phyloP scores from a whole-genome alignment of 352 stramenopile genomes.

The Plasmopara halstedii region DNA sequence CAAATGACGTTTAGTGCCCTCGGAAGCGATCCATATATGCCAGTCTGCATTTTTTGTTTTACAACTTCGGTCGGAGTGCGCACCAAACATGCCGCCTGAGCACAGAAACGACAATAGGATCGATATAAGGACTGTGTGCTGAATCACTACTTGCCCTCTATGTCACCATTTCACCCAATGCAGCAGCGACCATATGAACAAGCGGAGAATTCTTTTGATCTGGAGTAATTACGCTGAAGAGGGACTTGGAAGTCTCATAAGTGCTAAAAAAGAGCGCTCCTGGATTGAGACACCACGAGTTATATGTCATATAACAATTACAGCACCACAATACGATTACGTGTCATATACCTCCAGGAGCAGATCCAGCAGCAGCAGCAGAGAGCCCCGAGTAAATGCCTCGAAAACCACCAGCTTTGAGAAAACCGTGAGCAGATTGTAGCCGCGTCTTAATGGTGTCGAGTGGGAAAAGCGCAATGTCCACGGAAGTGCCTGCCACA shows the following conservation, averaged over 20 bases:
- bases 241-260: conserved; percentile 87
- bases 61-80: conserved; percentile 98
- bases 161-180: conserved; percentile 88
- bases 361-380: conserved; percentile 86
- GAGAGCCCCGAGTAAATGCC: conserved; percentile 90
- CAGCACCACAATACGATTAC: not conserved
- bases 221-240: conserved; percentile 42
- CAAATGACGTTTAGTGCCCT: conserved; percentile 75
- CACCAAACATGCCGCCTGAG: conserved; percentile 92
- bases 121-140: not conserved
- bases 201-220: conserved; percentile 78
- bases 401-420: conserved; percentile 95
- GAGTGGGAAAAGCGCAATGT: conserved; percentile 97
- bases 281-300: conserved; percentile 15
- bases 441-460: conserved; percentile 99
- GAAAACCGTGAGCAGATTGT: conserved; percentile 95
- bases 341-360: conserved; percentile 65
- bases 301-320: not conserved
- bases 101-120: conserved; percentile 4
- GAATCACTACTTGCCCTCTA: not conserved
- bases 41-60: conserved; percentile 98
- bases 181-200: conserved; percentile 94
- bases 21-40: conserved; percentile 70
- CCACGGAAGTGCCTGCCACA: conserved; percentile 94
- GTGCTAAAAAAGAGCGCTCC: conserved; percentile 85